Conservation (phyloP, 495 filamentous ascomycete genomes). For the Hyaloscypha variabilis region DNA sequence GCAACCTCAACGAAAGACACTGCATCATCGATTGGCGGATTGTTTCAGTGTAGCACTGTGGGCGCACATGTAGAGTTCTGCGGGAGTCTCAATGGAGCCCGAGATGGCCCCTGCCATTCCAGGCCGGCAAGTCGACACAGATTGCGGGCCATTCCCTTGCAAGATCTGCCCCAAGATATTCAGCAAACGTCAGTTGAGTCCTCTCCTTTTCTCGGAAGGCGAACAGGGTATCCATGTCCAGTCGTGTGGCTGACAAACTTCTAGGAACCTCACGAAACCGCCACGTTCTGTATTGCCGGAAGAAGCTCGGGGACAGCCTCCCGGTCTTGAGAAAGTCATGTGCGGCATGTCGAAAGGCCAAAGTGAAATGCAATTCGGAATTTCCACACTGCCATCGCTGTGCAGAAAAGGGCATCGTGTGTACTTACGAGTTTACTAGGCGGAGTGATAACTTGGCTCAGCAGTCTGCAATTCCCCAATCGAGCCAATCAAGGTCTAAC, state of each 20-base stretch:
- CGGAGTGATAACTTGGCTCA: slow-evolving; percentile 13
- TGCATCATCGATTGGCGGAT: no score
- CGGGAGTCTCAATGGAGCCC: slow-evolving; percentile 17
- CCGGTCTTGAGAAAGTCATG: slow-evolving; percentile 23
- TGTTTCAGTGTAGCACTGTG: no score
- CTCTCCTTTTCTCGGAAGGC: background rate
- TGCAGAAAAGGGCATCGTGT: slow-evolving; percentile 9
- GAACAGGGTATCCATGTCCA: background rate
- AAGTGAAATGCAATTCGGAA: slow-evolving; percentile 24
- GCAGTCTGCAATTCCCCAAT: slow-evolving; percentile 16
- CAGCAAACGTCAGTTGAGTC: slow-evolving; percentile 18
- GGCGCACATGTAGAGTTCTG: no score
- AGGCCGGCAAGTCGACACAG: slow-evolving; percentile 17
- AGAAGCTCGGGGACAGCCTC: slow-evolving; percentile 21
- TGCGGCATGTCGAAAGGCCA: slow-evolving; percentile 26
- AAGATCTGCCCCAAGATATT: slow-evolving; percentile 26
- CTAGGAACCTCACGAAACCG: slow-evolving; percentile 21
- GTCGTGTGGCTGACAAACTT: slow-evolving; percentile 8
- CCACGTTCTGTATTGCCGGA: slow-evolving; percentile 24
- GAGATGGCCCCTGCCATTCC: slow-evolving; percentile 13
- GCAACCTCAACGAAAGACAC: no score
- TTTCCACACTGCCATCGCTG: slow-evolving; percentile 22
- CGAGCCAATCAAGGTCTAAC: background rate
- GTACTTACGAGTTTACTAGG: slow-evolving; percentile 22
- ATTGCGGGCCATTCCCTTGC: slow-evolving; percentile 22